Conservation (phyloP, 345 rosid species). For the Citrus trifoliata region DNA sequence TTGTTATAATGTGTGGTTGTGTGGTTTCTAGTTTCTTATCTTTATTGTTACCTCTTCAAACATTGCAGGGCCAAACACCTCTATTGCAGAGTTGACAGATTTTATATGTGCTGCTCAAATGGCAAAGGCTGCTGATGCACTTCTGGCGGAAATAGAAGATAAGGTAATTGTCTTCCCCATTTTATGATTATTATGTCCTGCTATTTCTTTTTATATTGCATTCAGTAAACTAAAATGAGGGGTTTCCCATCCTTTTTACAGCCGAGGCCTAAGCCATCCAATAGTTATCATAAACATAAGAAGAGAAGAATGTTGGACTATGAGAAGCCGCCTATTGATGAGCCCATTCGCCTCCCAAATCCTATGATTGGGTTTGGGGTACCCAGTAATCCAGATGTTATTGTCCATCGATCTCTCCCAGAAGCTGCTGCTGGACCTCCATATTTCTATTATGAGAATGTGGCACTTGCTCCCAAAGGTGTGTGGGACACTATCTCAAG, state of each 20-base stretch:
- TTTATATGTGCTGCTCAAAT: constrained; percentile 80
- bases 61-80: constrained; percentile 56
- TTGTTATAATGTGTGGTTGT: neutral
- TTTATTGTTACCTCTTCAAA: constrained; percentile 6
- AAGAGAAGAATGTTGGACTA: constrained; percentile 42
- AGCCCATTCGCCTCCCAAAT: constrained; percentile 61
- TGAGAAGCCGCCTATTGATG: constrained; percentile 37
- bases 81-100: constrained; percentile 63
- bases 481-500: constrained; percentile 88
- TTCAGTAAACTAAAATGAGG: neutral
- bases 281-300: constrained; percentile 30
- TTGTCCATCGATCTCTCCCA: constrained; percentile 51
- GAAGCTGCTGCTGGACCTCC: constrained; percentile 66
- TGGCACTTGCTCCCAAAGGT: constrained; percentile 89
- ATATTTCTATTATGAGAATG: constrained; percentile 86
- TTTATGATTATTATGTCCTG: neutral
- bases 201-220: neutral
- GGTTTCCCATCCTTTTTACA: constrained; percentile 18
- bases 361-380: constrained; percentile 94
- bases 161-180: constrained; percentile 36
- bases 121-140: constrained; percentile 58
- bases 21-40: constrained; percentile 1
- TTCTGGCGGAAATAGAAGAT: constrained; percentile 40
- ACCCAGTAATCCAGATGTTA: constrained; percentile 39
- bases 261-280: constrained; percentile 32